These are phyloP conservation scores for Paecilomyces formosus DNA, from an alignment of 2,329 filamentous ascomycete genomes.

Conservation along the genomic window DNA sequence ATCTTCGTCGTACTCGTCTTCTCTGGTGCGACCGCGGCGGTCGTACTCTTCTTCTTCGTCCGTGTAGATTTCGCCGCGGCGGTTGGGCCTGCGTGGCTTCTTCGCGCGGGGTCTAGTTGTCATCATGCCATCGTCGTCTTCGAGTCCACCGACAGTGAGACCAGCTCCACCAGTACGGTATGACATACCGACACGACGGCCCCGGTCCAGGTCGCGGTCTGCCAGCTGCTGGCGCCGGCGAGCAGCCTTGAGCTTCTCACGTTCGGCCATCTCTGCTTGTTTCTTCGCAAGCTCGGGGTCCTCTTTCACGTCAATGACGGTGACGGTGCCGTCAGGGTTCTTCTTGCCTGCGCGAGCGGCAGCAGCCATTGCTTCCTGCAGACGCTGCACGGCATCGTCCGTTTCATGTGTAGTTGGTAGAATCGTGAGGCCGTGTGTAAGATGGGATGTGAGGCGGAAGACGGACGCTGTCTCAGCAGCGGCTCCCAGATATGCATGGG, in stretches of 20 bases:
- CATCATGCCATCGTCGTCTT: constrained; percentile 48
- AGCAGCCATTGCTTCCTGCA: constrained; percentile 55
- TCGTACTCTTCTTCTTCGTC: constrained; percentile 43
- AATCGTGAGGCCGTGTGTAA: constrained; percentile 53
- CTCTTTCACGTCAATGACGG: constrained; percentile 51
- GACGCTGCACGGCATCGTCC: constrained; percentile 53
- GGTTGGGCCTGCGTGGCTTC: constrained; percentile 32
- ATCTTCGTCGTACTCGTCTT: constrained; percentile 77
- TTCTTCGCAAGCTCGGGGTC: constrained; percentile 56
- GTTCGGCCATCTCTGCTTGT: constrained; percentile 53
- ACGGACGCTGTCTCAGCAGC: constrained; percentile 51
- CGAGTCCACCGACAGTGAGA: constrained; percentile 49
- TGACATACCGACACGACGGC: constrained; percentile 40
- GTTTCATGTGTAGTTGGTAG: constrained; percentile 48
- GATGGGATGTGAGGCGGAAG: constrained; percentile 55
- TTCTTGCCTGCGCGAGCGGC: constrained; percentile 46
- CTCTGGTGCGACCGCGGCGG: constrained; percentile 46
- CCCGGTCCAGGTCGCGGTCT: constrained; percentile 48
- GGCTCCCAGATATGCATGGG: constrained; percentile 57
- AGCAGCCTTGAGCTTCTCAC: constrained; percentile 48
- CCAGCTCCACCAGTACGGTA: constrained; percentile 41
- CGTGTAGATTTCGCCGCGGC: constrained; percentile 42
- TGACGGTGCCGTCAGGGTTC: constrained; percentile 44
- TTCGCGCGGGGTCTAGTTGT: constrained; percentile 33
- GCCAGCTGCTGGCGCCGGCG: constrained; percentile 50